Conservation (phyloP, 495 filamentous ascomycete species). For the Annulohypoxylon bovei region DNA sequence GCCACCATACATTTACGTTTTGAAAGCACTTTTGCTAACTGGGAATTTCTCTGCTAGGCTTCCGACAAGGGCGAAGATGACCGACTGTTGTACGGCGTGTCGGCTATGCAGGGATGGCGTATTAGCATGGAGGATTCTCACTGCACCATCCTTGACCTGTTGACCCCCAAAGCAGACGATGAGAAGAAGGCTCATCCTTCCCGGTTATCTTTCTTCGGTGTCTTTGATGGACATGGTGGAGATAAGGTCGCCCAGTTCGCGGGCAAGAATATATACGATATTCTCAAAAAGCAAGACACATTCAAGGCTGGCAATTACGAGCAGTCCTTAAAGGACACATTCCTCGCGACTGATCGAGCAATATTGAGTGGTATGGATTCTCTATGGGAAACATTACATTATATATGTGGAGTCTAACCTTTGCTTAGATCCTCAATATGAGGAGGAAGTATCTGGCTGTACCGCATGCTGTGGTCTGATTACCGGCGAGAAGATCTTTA, state of each 20-base stretch:
- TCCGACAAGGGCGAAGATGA: constrained; percentile 94
- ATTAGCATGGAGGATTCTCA: constrained; percentile 99
- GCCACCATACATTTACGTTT: background rate
- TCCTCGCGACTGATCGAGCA: constrained; percentile 93
- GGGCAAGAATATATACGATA: constrained; percentile 91
- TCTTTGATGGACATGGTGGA: constrained; percentile 97
- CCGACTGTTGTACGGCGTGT: constrained; percentile 89
- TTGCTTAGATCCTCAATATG: constrained; percentile 86
- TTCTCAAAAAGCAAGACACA: constrained; percentile 90
- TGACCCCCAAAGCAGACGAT: constrained; percentile 66
- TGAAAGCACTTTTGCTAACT: constrained; percentile 14
- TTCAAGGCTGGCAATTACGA: constrained; percentile 92
- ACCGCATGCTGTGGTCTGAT: constrained; percentile 92
- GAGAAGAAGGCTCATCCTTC: constrained; percentile 71
- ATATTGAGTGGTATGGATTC: constrained; percentile 83
- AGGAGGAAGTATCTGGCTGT: constrained; percentile 97
- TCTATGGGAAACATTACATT: background rate
- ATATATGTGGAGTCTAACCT: constrained; percentile 21
- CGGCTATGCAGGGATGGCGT: constrained; percentile 99
- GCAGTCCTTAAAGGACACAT: constrained; percentile 96
- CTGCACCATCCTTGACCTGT: constrained; percentile 85
- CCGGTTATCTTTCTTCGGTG: constrained; percentile 93
- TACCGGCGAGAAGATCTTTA: constrained; percentile 90
- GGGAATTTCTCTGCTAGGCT: constrained; percentile 61
- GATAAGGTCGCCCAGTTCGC: constrained; percentile 95